These are phyloP conservation scores for Actinidia arguta DNA, from an alignment of 179 eudicot genomes.

Conservation along the genomic window DNA sequence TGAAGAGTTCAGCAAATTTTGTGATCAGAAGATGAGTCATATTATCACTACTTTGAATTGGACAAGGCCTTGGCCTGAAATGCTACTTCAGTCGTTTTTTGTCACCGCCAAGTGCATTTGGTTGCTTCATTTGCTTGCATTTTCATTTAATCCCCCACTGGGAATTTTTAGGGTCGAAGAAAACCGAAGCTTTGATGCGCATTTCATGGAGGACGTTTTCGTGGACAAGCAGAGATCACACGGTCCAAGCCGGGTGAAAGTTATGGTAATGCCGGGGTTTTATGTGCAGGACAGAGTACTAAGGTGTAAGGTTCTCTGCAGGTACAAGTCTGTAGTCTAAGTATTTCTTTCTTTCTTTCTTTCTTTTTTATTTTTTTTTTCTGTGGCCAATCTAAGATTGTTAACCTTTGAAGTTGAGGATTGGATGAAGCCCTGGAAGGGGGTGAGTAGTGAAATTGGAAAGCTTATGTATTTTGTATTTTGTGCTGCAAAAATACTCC, in stretches of 20 bases:
- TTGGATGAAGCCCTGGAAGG: too few relatives aligned
- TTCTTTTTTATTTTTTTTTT: too few relatives aligned
- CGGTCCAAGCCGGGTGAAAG: conserved; percentile 69
- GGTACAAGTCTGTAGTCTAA: conserved; percentile 68
- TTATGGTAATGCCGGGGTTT: conserved; percentile 98
- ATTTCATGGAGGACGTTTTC: conserved; percentile 90
- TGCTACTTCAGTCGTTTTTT: conserved; percentile 87
- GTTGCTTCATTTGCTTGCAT: conserved; percentile 93
- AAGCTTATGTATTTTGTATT: too few relatives aligned
- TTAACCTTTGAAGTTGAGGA: too few relatives aligned
- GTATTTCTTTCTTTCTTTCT: neutral
- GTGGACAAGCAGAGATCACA: conserved; percentile 63
- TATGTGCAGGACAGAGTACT: conserved; percentile 85
- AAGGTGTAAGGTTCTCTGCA: conserved; percentile 94
- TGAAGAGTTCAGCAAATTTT: conserved; percentile 86
- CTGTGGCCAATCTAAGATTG: too few relatives aligned
- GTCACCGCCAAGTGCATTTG: conserved; percentile 96
- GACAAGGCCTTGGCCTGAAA: conserved; percentile 93
- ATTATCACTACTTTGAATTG: conserved; percentile 65
- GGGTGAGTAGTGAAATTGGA: too few relatives aligned
- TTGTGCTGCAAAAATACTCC: too few relatives aligned
- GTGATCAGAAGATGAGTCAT: conserved; percentile 94
- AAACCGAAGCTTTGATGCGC: conserved; percentile 60
- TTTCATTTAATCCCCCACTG: conserved; percentile 76
- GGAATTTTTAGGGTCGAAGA: conserved; percentile 85